Percentiles rank a stretch among this genome's conserved stretches.
Evolutionary conservation across 768 basidiomycete genomes (phyloP).

Genomic region (Boletellus ananas): DNA sequence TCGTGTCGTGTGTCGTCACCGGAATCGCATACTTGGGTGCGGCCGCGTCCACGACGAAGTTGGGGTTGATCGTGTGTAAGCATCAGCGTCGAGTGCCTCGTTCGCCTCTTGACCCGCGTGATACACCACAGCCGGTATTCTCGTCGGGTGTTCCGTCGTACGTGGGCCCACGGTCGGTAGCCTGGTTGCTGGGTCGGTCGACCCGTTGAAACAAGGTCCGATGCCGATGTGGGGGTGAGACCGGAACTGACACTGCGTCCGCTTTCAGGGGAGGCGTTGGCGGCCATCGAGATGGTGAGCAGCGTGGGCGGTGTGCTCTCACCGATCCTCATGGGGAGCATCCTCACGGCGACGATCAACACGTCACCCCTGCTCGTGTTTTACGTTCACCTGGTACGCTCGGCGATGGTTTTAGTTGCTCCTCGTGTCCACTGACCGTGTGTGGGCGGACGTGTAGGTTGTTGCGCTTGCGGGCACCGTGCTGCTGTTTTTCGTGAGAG

Average conservation of each 20-base stretch:
- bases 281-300: conserved; percentile 26
- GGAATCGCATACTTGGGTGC: conserved; percentile 15
- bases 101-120: not conserved
- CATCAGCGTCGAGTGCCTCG: not conserved
- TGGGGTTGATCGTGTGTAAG: conserved; percentile 16
- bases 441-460: conserved; percentile 5
- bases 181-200: conserved; percentile 26
- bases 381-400: conserved; percentile 22
- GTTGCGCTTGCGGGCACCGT: conserved; percentile 7
- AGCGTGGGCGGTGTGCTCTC: conserved; percentile 21
- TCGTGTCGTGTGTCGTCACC: conserved; percentile 16
- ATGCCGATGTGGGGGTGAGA: no score
- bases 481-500: conserved; percentile 24
- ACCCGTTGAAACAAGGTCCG: conserved; percentile 28
- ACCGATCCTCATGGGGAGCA: conserved; percentile 28
- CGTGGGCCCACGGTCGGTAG: conserved; percentile 21
- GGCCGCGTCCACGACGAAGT: conserved; percentile 7
- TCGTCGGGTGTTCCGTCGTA: conserved; percentile 9
- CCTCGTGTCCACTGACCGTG: not conserved
- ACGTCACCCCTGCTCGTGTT: conserved; percentile 20
- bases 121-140: conserved; percentile 11
- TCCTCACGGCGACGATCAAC: conserved; percentile 23
- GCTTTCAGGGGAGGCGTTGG: conserved; percentile 25
- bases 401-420: not conserved
- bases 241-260: not conserved